Base-by-base conservation (phyloP, 345 rosid genomes). In the Excoecaria cochinchinensis region DNA sequence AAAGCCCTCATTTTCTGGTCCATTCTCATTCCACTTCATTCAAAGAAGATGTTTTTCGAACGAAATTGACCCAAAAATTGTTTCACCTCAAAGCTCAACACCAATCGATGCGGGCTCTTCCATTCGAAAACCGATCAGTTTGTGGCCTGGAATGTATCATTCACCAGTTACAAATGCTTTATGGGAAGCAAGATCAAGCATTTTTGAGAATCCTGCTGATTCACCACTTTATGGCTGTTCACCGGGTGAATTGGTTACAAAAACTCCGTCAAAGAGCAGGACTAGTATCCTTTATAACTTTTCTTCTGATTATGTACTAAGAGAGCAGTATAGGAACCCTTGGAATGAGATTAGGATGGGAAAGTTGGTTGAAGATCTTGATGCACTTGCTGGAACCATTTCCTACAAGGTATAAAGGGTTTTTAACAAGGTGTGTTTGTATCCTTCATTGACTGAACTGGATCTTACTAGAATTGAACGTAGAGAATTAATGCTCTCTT, bases 81-180 rank as follows among this genome's bases (percentile, higher is more conserved):
- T 47, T 64, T 67, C 81, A 4, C 3, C 11, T 17, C 81, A 71
- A 25, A 72, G 68, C 48, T 75, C 87, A 7, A 78, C 24, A 9
- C 86, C 94, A 59, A 92, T 90, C 55, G 97, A 92, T 47, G 97
- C 98, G 10, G 93, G 96, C 14, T 89, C 96, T 74, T 92, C 96
- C 0, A 85, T 92, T 64, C 79, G 97, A 11, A 90, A 83, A 82
- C 97, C 98, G 0, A 79, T 94, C 62, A 90, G 96, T 81, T 78
- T 94, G 50, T 94, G 98, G 98, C 98, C 98, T 62, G 96, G 98
- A 69, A 92, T 92, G 94, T 94, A 94, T 81, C 95, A 90, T 72
- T 92, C 98, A 1, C 97, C 98, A 3, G 98, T 92, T 1, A 90
- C 97, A 57, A 92, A 94, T 72, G 97, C 97, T 78, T 83, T 94